These are phyloP conservation scores for Salvia rosmarinus DNA, from an alignment of 257 asterid species.

Conservation along the genomic window DNA sequence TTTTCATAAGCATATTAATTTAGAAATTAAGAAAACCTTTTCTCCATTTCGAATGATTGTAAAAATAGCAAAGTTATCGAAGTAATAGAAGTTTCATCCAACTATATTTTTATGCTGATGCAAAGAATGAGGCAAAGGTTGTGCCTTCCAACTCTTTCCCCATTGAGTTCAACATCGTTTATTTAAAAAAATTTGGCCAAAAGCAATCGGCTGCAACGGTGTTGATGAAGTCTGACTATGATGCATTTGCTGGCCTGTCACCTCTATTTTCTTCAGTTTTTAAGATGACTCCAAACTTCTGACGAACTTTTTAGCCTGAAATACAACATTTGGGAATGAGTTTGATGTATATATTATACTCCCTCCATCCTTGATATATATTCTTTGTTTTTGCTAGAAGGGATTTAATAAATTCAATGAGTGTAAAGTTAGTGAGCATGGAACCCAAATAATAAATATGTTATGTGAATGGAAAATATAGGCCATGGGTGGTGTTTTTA, in stretches of 20 bases:
- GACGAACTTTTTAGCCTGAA: conserved; percentile 79
- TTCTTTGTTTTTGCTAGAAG: too few relatives aligned
- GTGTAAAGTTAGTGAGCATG: too few relatives aligned
- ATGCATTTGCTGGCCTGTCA: conserved; percentile 3
- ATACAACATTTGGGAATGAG: conserved; percentile 25
- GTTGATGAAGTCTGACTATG: not conserved
- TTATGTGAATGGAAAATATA: too few relatives aligned
- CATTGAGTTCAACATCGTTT: conserved; percentile 30
- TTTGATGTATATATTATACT: not conserved
- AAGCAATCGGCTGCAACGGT: conserved; percentile 10
- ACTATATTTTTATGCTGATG: not conserved
- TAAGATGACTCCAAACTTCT: conserved; percentile 63
- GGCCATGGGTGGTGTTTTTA: too few relatives aligned
- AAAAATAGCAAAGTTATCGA: too few relatives aligned
- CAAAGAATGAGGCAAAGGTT: not conserved
- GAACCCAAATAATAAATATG: too few relatives aligned
- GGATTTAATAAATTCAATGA: too few relatives aligned
- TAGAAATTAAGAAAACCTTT: too few relatives aligned
- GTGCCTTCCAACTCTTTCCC: conserved; percentile 24
- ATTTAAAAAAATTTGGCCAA: conserved; percentile 21
- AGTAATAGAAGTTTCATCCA: not conserved
- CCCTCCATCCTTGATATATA: too few relatives aligned
- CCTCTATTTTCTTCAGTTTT: conserved; percentile 26
- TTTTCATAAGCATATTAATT: too few relatives aligned
- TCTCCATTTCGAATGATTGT: too few relatives aligned